phyloP scores from a whole-genome alignment of 2,329 filamentous ascomycete genomes.

The Zasmidium angulare region DNA sequence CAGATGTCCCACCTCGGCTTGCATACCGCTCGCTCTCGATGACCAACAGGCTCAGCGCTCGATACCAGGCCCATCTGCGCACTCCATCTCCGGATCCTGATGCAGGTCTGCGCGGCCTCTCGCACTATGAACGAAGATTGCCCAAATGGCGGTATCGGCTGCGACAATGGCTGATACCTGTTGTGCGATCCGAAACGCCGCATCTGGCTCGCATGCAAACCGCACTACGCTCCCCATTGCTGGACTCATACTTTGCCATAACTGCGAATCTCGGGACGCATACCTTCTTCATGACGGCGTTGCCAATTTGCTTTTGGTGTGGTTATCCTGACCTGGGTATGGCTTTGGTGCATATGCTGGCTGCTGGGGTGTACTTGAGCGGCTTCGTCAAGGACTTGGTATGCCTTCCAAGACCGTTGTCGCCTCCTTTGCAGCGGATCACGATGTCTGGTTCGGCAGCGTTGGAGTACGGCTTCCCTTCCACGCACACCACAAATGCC shows the following conservation, averaged over 20 bases:
- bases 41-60: constrained; percentile 19
- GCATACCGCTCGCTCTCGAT: constrained; percentile 15
- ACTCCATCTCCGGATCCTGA: constrained; percentile 48
- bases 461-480: constrained; percentile 95
- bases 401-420: constrained; percentile 87
- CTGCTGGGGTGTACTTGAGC: constrained; percentile 66
- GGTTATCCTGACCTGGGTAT: constrained; percentile 82
- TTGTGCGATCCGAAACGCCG: constrained; percentile 92
- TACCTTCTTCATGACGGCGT: constrained; percentile 95
- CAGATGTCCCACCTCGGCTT: constrained; percentile 21
- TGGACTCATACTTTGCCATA: constrained; percentile 96
- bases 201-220: constrained; percentile 87
- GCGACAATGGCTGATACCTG: constrained; percentile 77
- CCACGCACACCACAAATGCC: constrained; percentile 94
- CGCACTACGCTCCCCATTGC: constrained; percentile 72
- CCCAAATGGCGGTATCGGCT: constrained; percentile 85
- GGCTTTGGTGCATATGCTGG: constrained; percentile 64
- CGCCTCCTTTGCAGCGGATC: constrained; percentile 87
- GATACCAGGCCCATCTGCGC: constrained; percentile 28
- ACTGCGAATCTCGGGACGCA: constrained; percentile 96
- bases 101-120: constrained; percentile 75
- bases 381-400: constrained; percentile 93
- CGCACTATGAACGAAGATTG: constrained; percentile 65
- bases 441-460: constrained; percentile 96
- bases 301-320: constrained; percentile 97